Conservation (phyloP, 768 basidiomycete species). For the Mycena pura region DNA sequence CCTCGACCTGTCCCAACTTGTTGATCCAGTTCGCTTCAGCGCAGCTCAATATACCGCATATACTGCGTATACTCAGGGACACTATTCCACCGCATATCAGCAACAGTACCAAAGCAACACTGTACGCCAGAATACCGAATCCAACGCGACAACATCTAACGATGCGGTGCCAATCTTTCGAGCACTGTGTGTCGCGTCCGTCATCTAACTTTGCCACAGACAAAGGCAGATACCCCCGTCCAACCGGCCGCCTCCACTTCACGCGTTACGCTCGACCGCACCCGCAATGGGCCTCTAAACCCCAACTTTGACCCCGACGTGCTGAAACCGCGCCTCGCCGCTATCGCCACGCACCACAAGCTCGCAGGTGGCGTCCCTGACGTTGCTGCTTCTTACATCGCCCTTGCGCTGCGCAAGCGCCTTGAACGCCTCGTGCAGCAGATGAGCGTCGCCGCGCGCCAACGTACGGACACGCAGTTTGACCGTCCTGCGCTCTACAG, state of each 20-base stretch:
- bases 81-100: conserved; percentile 12
- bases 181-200: too few relatives aligned
- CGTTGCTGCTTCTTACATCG: conserved; percentile 78
- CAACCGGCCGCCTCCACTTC: conserved; percentile 65
- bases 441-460: conserved; percentile 72
- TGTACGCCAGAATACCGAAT: neutral
- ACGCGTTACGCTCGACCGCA: conserved; percentile 77
- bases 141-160: conserved; percentile 77
- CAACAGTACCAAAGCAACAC: conserved; percentile 11
- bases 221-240: conserved; percentile 76
- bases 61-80: conserved; percentile 4
- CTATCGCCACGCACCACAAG: conserved; percentile 71
- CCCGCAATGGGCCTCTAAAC: conserved; percentile 73
- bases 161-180: conserved; percentile 84
- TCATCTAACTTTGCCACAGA: conserved; percentile 57
- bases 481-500: conserved; percentile 71
- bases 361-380: conserved; percentile 65
- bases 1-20: conserved; percentile 3
- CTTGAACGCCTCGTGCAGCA: conserved; percentile 70
- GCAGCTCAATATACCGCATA: conserved; percentile 1
- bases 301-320: conserved; percentile 74
- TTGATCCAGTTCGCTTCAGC: conserved; percentile 10
- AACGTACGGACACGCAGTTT: conserved; percentile 75
- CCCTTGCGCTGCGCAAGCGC: conserved; percentile 77
- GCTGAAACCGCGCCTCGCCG: conserved; percentile 71